Conservation (phyloP, 805 yeast genomes). For the Suhomyces emberorum region DNA sequence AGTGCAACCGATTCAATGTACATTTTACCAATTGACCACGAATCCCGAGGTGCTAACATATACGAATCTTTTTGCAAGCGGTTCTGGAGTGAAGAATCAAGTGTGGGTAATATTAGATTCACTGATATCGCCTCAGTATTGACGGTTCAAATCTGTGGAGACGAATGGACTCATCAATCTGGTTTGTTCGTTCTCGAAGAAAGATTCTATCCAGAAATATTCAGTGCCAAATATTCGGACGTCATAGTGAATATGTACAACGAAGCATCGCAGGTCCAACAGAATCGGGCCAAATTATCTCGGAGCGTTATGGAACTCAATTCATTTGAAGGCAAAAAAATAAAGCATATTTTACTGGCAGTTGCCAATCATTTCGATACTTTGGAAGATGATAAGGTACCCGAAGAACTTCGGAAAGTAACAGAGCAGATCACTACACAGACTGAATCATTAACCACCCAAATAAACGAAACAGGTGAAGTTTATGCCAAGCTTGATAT, state of each 20-base stretch:
- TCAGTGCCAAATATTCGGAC: slow-evolving; percentile 19
- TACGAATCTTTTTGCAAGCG: slow-evolving; percentile 32
- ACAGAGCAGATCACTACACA: slow-evolving; percentile 16
- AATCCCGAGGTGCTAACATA: slow-evolving; percentile 22
- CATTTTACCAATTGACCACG: slow-evolving; percentile 33
- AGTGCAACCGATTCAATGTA: slow-evolving; percentile 21
- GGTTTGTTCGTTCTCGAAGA: slow-evolving; percentile 25
- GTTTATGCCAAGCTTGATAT: slow-evolving; percentile 17
- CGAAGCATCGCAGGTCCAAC: slow-evolving; percentile 10
- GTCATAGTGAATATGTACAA: slow-evolving; percentile 19
- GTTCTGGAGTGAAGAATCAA: slow-evolving; percentile 35
- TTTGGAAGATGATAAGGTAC: slow-evolving; percentile 12
- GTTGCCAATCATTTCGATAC: slow-evolving; percentile 17
- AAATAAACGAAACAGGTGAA: slow-evolving; percentile 17
- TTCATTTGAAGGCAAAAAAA: slow-evolving; percentile 40
- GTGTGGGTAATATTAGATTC: slow-evolving; percentile 27
- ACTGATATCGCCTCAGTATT: slow-evolving; percentile 27
- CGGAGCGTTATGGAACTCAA: slow-evolving; percentile 29
- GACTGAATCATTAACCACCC: slow-evolving; percentile 14
- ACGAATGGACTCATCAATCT: slow-evolving; percentile 16
- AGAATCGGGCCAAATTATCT: slow-evolving; percentile 18
- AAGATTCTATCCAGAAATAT: slow-evolving; percentile 34
- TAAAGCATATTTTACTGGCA: slow-evolving; percentile 24
- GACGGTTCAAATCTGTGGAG: slow-evolving; percentile 28
- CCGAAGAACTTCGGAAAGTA: slow-evolving; percentile 16